A percentile compares a stretch with the other conserved stretches of the same genome.
phyloP scores from a whole-genome alignment of 169 alveolate genomes.

The Eimeria sp. region DNA sequence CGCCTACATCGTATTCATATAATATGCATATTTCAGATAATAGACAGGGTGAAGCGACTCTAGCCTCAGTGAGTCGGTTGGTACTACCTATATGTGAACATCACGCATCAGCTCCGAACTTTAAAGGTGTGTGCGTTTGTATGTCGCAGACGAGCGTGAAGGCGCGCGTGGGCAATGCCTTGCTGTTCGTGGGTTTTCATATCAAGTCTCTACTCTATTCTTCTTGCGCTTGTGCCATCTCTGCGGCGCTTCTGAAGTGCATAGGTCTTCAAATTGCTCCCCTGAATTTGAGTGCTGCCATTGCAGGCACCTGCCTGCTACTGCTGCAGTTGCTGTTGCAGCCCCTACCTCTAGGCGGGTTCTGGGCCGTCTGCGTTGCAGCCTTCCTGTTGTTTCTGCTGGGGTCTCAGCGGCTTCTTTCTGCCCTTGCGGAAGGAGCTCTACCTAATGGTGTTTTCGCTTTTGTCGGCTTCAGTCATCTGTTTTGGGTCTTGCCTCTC shows the following conservation, averaged over 20 bases:
- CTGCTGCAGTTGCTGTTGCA: constrained; percentile 35
- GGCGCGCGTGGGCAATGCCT: constrained; percentile 57
- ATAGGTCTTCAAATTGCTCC: constrained; percentile 38
- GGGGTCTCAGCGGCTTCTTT: constrained; percentile 31
- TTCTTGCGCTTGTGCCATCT: constrained; percentile 21
- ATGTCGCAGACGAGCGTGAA: constrained; percentile 27
- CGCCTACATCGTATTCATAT: too few relatives aligned
- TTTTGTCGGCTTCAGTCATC: constrained; percentile 32
- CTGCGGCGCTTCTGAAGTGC: constrained; percentile 44
- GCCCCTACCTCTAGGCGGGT: constrained; percentile 36
- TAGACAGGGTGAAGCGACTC: too few relatives aligned
- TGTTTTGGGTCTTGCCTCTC: constrained; percentile 42
- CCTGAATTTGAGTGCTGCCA: neutral
- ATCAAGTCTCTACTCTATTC: constrained; percentile 15
- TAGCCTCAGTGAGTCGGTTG: neutral
- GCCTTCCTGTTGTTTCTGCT: constrained; percentile 21
- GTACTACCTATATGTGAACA: neutral
- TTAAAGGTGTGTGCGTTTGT: neutral
- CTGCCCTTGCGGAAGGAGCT: constrained; percentile 39
- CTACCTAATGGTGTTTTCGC: constrained; percentile 7
- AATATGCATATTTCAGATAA: neutral
- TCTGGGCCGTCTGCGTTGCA: constrained; percentile 60
- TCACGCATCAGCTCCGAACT: neutral
- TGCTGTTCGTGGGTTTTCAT: constrained; percentile 28
- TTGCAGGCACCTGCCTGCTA: constrained; percentile 25